These are phyloP conservation scores for Cytospora piceicola DNA, from an alignment of 2,329 filamentous ascomycete genomes.

Conservation along the genomic window DNA sequence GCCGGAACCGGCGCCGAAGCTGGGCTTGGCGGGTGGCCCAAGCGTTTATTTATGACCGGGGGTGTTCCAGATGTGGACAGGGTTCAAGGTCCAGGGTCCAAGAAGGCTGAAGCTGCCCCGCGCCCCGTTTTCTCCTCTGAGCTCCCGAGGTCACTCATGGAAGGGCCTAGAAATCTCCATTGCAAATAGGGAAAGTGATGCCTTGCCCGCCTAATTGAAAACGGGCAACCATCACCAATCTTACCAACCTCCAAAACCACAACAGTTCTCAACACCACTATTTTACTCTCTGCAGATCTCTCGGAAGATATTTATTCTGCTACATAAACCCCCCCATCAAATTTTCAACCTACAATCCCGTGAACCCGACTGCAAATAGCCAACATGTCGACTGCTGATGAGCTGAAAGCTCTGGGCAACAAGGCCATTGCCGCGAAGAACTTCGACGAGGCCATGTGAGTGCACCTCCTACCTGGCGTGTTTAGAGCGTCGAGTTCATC, in stretches of 20 bases:
- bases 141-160: conserved; percentile 24
- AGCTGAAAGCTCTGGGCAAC: conserved; percentile 97
- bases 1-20: background rate
- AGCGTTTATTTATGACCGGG: background rate
- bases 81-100: conserved; percentile 2
- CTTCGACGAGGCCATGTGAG: conserved; percentile 93
- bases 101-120: conserved; percentile 14
- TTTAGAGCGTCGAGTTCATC: background rate
- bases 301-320: background rate
- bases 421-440: conserved; percentile 98
- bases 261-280: background rate
- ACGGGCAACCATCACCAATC: conserved; percentile 11
- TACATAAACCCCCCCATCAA: too few relatives aligned
- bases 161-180: conserved; percentile 31
- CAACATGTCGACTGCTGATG: conserved; percentile 64
- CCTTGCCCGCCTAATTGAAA: conserved; percentile 18
- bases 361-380: background rate
- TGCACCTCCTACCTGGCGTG: conserved; percentile 36
- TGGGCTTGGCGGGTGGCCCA: background rate
- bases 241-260: conserved; percentile 4
- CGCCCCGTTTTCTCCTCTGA: conserved; percentile 14
- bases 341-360: too few relatives aligned
- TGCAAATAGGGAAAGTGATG: conserved; percentile 17
- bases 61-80: conserved; percentile 7
- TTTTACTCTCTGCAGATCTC: background rate